Percentiles rank a stretch among this genome's conserved stretches.
phyloP scores from a whole-genome alignment of 768 basidiomycete species.

The Mrakia blollopis region DNA sequence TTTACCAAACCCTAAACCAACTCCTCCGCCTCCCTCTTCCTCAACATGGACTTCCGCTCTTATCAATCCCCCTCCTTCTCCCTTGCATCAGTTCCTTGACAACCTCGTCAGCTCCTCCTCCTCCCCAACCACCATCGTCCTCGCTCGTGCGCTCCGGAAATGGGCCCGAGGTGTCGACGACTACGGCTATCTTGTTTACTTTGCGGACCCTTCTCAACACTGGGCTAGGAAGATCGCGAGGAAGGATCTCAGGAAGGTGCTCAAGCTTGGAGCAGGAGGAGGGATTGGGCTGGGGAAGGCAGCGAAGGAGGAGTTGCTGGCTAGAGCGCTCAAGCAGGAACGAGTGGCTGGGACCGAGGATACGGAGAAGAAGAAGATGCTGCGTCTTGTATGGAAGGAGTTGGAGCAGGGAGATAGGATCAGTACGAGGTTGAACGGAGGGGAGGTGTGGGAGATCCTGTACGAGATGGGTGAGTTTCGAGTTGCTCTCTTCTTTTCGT shows the following conservation, averaged over 20 bases:
- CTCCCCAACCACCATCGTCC: not conserved
- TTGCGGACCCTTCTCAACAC: not conserved
- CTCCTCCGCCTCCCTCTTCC: not conserved
- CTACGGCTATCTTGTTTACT: not conserved
- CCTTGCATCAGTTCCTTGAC: too few relatives aligned
- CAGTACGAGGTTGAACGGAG: not conserved
- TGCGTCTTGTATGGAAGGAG: not conserved
- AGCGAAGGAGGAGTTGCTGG: not conserved
- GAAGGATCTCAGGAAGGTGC: not conserved
- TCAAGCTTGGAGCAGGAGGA: not conserved
- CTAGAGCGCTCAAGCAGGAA: not conserved
- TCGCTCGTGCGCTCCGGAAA: not conserved
- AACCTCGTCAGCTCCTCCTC: not conserved
- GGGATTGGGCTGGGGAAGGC: not conserved
- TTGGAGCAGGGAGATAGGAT: not conserved
- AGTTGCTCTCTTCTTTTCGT: not conserved
- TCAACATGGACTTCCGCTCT: not conserved
- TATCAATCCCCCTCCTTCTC: not conserved
- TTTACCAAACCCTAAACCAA: too few relatives aligned
- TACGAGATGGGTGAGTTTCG: not conserved
- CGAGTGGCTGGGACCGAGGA: not conserved
- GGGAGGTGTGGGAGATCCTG: not conserved
- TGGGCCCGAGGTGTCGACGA: not conserved
- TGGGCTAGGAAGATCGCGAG: not conserved
- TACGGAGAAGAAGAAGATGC: not conserved